Evolutionary conservation across 805 yeast genomes (phyloP), one percentile per base, ranked within the genome.

Genomic region (Candida wancherniae): DNA sequence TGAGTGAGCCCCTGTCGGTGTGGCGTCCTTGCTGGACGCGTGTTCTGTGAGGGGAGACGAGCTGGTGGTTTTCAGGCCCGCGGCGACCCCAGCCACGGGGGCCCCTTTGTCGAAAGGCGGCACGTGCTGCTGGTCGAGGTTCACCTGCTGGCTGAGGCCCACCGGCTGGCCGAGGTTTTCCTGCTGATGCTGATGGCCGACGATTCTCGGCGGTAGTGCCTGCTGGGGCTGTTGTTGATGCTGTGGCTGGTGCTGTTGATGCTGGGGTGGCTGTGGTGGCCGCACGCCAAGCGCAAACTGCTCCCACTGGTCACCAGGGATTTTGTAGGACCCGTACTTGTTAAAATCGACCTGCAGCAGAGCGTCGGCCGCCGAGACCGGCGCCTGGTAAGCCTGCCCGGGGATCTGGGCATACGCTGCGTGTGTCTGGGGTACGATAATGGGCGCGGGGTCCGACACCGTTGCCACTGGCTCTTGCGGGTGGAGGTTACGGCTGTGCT

Each of bases 251-350:
- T 11, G 13, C 22, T 26, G 17, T 17, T 17, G 17, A 20, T 9
- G 9, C 21, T 12, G n/a, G 21, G 31, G 13, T 28, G 31, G 9
- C 31, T n/a, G n/a, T n/a, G n/a, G n/a, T n/a, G n/a, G n/a, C 15
- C 33, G 35, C 18, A 31, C 26, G 4, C 42, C 45, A 9, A 28
- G 31, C 17, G 29, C 39, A 9, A 31, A 23, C 19, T 31, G 39
- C 10, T 42, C 47, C 48, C 48, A 42, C 18, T 37, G 41, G 22
- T 44, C 48, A 5, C 31, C 25, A 10, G 23, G 47, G 15, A 33
- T 26, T 9, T 29, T 47, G 20, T 27, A 37, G 24, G 29, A 35
- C 14, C 34, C 38, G 18, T 33, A 34, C 15, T 24, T 28, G 12
- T 26, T 24, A 15, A n/a, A n/a, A n/a, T n/a, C n/a, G n/a, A n/a